Conservation (phyloP, 306 rosid species). For the Urtica urens region DNA sequence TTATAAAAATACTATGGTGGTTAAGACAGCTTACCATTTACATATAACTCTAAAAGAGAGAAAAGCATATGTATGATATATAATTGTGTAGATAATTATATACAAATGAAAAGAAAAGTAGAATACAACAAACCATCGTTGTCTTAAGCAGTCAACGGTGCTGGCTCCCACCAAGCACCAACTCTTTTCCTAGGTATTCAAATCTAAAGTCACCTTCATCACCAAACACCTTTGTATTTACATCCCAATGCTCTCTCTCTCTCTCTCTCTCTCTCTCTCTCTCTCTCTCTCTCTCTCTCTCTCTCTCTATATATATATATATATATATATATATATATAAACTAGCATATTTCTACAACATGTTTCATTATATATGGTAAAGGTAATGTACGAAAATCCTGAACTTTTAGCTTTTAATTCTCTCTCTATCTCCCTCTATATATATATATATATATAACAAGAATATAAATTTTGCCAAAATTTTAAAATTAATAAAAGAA, state of each 20-base stretch:
- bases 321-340: background rate
- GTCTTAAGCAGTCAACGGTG: conserved; percentile 36
- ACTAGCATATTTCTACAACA: too few species aligned
- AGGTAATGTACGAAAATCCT: too few species aligned
- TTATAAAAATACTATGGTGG: background rate
- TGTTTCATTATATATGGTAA: too few species aligned
- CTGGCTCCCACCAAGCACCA: conserved; percentile 32
- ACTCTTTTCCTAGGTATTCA: conserved; percentile 26
- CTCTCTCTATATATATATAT: background rate
- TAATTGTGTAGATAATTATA: background rate
- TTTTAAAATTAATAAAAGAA: too few species aligned
- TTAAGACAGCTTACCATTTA: conserved; percentile 9
- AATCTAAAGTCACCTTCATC: conserved; percentile 32
- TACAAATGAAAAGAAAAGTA: too few species aligned
- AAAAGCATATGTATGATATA: conserved; percentile 7
- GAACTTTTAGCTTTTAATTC: too few species aligned
- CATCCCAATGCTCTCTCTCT: conserved; percentile 1
- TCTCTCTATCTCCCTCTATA: too few species aligned
- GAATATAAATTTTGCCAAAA: too few species aligned
- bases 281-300: background rate
- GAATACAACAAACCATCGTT: conserved; percentile 25
- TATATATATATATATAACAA: too few species aligned
- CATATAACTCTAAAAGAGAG: background rate
- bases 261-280: background rate
- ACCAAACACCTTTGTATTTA: conserved; percentile 10